Evolutionary conservation across 495 filamentous ascomycete species (phyloP).

Genomic region (Haplographium delicatum): DNA sequence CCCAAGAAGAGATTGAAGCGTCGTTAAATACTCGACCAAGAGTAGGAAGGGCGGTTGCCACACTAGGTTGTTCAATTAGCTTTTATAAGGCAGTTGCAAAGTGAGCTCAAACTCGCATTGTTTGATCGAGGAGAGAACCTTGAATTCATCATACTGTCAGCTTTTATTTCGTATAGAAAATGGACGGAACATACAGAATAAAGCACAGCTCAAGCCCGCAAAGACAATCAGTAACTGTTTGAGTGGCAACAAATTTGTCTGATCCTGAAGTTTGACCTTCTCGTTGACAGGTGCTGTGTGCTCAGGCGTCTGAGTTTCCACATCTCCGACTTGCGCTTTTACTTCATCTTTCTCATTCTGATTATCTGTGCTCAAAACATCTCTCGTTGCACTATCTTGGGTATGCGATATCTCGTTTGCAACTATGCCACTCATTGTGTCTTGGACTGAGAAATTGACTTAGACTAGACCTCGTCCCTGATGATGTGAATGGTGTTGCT

Average conservation of each 20-base stretch:
- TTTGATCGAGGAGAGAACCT: background rate
- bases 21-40: conserved; percentile 48
- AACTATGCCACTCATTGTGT: background rate
- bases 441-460: background rate
- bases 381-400: background rate
- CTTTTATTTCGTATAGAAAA: background rate
- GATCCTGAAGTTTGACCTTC: background rate
- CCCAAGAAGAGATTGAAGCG: conserved; percentile 57
- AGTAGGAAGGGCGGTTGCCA: conserved; percentile 54
- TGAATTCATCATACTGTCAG: background rate
- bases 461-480: background rate
- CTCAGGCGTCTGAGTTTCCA: background rate
- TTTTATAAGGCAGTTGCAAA: background rate
- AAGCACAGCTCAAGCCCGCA: background rate
- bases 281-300: background rate
- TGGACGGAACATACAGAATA: background rate
- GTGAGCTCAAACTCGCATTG: background rate
- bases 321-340: background rate
- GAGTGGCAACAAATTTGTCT: background rate
- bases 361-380: background rate
- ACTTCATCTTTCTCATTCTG: background rate
- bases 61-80: conserved; percentile 8
- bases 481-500: background rate
- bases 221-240: background rate
- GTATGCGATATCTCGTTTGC: background rate